A percentile compares a stretch with the other conserved stretches of the same genome.
Conservation (phyloP, 1,284 basidiomycete genomes). For the Ustilago tritici region DNA sequence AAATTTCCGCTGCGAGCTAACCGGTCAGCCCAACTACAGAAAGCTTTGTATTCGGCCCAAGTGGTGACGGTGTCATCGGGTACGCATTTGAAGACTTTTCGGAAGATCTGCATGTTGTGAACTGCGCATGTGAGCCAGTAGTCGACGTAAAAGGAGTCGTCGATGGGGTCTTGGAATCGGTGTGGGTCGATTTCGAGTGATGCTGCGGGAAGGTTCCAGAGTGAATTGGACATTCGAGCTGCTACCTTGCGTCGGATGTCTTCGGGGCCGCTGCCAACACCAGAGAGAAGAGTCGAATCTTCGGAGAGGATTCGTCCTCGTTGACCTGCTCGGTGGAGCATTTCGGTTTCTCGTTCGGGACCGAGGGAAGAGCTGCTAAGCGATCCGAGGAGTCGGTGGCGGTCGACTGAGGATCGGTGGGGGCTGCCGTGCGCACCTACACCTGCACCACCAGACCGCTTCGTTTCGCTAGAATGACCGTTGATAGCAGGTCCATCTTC, state of each 20-base stretch:
- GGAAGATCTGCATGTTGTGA: conserved; percentile 67
- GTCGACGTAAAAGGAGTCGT: conserved; percentile 61
- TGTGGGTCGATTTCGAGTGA: conserved; percentile 53
- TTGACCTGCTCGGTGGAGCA: conserved; percentile 31
- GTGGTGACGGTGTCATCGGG: conserved; percentile 68
- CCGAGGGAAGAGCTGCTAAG: conserved; percentile 28
- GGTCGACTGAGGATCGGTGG: conserved; percentile 19
- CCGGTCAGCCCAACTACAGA: conserved; percentile 55
- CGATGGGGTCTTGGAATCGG: conserved; percentile 58
- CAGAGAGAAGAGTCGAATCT: conserved; percentile 1
- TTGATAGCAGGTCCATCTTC: conserved; percentile 37
- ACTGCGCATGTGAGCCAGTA: conserved; percentile 63
- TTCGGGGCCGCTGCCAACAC: conserved; percentile 11
- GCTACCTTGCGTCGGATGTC: conserved; percentile 42
- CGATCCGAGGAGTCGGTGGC: conserved; percentile 29
- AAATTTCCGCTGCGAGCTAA: conserved; percentile 50
- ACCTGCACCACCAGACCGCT: conserved; percentile 3
- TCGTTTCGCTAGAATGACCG: conserved; percentile 9
- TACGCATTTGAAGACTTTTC: conserved; percentile 67
- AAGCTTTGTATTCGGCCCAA: conserved; percentile 67
- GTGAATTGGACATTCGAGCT: conserved; percentile 48
- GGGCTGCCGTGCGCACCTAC: conserved; percentile 5
- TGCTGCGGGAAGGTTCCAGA: conserved; percentile 49
- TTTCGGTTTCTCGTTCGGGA: conserved; percentile 33
- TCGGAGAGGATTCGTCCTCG: conserved; percentile 29